Conservation (phyloP, 805 yeast genomes). For the Kurtzmaniella cleridarum region DNA sequence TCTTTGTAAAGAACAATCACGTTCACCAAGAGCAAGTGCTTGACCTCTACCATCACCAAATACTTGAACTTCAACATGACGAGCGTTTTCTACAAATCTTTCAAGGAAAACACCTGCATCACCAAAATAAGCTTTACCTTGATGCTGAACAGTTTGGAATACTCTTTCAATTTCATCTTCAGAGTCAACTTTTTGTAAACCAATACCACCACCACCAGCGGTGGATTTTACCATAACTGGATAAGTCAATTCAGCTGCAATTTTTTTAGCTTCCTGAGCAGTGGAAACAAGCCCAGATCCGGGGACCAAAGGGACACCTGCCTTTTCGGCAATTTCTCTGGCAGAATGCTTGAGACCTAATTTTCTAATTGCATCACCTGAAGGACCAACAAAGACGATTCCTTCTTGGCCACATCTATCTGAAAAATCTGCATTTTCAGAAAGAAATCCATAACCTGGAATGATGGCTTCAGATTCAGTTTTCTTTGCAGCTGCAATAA, state of each 20-base stretch:
- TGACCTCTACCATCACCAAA: constrained; percentile 93
- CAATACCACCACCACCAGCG: constrained; percentile 99
- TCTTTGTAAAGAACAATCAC: constrained; percentile 96
- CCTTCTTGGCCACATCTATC: constrained; percentile 81
- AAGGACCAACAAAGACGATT: constrained; percentile 92
- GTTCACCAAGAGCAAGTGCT: constrained; percentile 92
- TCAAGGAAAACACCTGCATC: constrained; percentile 95
- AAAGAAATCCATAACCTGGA: constrained; percentile 95
- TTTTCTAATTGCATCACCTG: constrained; percentile 86
- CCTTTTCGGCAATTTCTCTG: constrained; percentile 82
- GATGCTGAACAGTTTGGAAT: constrained; percentile 87
- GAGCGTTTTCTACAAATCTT: constrained; percentile 88
- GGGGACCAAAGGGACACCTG: constrained; percentile 97
- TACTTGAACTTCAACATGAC: constrained; percentile 96
- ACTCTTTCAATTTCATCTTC: constrained; percentile 77
- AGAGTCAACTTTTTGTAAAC: constrained; percentile 86
- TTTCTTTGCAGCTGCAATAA: constrained; percentile 76
- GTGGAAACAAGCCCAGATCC: constrained; percentile 80
- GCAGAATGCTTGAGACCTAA: constrained; percentile 96
- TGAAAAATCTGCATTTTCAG: constrained; percentile 95
- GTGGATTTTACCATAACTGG: constrained; percentile 97
- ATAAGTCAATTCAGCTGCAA: constrained; percentile 72
- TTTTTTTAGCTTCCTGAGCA: constrained; percentile 66
- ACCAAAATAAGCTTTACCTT: constrained; percentile 88
- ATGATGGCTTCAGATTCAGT: constrained; percentile 91